Percentiles rank a stretch among this genome's conserved stretches.
Evolutionary conservation across 129 eudicot species (phyloP).

Genomic region (Escallonia herrerae): DNA sequence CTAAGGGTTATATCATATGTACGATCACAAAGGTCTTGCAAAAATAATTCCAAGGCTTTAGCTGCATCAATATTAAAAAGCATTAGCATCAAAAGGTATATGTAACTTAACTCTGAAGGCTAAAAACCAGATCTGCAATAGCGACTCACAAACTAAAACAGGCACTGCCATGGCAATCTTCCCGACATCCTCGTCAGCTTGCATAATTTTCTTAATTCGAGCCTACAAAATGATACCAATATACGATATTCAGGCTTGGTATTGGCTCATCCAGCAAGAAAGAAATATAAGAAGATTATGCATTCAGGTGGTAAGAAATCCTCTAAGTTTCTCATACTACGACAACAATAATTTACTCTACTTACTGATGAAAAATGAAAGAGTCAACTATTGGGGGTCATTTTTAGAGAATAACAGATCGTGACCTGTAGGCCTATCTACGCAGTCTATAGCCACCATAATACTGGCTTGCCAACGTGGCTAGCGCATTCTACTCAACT

Average conservation of each 20-base stretch:
- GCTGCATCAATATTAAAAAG: constrained; percentile 41
- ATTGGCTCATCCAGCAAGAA: background rate
- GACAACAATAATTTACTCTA: background rate
- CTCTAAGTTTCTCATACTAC: background rate
- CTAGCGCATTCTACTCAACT: too few species aligned
- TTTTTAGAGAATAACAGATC: too few species aligned
- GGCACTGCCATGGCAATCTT: constrained; percentile 95
- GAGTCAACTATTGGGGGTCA: too few species aligned
- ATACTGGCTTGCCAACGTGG: too few species aligned
- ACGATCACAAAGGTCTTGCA: constrained; percentile 88
- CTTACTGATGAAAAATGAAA: too few species aligned
- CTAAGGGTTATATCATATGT: constrained; percentile 76
- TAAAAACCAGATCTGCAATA: background rate
- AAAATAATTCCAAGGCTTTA: constrained; percentile 83
- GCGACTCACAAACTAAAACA: constrained; percentile 74
- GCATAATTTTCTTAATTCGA: constrained; percentile 89
- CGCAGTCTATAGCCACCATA: too few species aligned
- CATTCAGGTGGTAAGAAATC: background rate
- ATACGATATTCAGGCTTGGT: background rate
- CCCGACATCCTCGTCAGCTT: constrained; percentile 91
- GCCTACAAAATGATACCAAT: constrained; percentile 36
- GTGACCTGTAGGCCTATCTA: too few species aligned
- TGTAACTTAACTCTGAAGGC: background rate
- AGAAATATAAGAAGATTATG: background rate
- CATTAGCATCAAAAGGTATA: background rate